Evolutionary conservation across 208 protist genomes (phyloP).

Genomic region (Wallacemonas sp.): DNA sequence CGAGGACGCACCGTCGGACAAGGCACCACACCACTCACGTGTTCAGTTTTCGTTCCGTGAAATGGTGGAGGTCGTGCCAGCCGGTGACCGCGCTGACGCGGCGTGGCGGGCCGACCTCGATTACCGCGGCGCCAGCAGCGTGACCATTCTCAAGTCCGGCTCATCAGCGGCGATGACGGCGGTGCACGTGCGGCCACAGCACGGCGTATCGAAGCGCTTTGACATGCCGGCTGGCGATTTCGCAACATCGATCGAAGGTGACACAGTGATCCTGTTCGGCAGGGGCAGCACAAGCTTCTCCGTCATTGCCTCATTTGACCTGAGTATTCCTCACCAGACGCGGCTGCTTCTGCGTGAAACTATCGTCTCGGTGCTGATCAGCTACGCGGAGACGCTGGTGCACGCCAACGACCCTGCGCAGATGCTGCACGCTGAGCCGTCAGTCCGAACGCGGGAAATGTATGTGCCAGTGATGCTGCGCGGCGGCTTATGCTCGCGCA

Average conservation of each 20-base stretch:
- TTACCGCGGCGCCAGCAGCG: constrained; percentile 53
- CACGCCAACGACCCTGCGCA: constrained; percentile 16
- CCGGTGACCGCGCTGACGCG: neutral
- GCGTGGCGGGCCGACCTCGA: constrained; percentile 67
- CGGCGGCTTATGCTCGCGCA: constrained; percentile 56
- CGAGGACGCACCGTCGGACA: constrained; percentile 13
- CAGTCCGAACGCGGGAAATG: constrained; percentile 17
- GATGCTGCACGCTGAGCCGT: neutral
- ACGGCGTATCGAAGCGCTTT: constrained; percentile 19
- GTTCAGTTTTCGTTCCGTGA: constrained; percentile 11
- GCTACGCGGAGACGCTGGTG: constrained; percentile 41
- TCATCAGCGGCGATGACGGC: constrained; percentile 35
- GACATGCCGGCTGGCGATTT: constrained; percentile 46
- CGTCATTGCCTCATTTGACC: constrained; percentile 63
- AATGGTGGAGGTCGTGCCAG: constrained; percentile 6
- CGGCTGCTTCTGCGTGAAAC: constrained; percentile 47
- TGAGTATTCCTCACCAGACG: constrained; percentile 49
- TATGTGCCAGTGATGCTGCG: constrained; percentile 60
- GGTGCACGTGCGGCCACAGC: constrained; percentile 34
- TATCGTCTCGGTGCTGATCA: constrained; percentile 49
- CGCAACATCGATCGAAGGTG: constrained; percentile 58
- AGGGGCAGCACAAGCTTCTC: constrained; percentile 71
- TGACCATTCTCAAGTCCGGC: constrained; percentile 54
- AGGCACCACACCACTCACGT: neutral
- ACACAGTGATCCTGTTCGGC: constrained; percentile 64